These are phyloP conservation scores for Solanum lignicaule DNA, from an alignment of 257 asterid species.

Conservation along the genomic window DNA sequence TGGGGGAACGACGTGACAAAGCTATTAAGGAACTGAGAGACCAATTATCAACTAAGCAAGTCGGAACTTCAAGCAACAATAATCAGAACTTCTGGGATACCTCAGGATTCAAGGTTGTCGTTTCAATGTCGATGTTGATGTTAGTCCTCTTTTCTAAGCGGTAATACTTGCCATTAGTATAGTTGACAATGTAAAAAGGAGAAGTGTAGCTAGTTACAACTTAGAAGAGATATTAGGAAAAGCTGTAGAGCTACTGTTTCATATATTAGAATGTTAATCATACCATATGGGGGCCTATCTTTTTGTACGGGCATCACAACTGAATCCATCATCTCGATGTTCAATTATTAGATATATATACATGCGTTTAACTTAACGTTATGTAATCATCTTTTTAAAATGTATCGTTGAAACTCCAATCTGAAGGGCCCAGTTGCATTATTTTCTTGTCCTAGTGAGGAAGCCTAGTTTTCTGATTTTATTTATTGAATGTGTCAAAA, in stretches of 20 bases:
- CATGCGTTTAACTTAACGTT: neutral
- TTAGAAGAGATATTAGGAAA: constrained; percentile 9
- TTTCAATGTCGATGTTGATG: constrained; percentile 77
- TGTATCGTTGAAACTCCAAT: neutral
- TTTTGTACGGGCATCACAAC: neutral
- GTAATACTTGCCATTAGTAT: neutral
- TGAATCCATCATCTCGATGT: neutral
- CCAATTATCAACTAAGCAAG: constrained; percentile 43
- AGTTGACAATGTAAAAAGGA: constrained; percentile 18
- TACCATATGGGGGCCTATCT: neutral
- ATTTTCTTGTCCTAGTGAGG: neutral
- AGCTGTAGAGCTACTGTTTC: neutral
- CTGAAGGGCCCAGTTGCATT: neutral
- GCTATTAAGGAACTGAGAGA: constrained; percentile 77
- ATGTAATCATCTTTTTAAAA: neutral
- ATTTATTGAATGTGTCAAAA: neutral
- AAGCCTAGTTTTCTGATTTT: neutral
- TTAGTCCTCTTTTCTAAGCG: constrained; percentile 70
- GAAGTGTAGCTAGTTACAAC: constrained; percentile 7
- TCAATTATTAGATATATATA: neutral
- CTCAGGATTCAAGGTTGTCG: constrained; percentile 69
- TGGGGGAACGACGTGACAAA: constrained; percentile 84
- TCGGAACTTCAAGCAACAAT: constrained; percentile 15
- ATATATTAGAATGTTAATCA: neutral
- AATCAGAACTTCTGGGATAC: constrained; percentile 75